Conservation (phyloP, 495 filamentous ascomycete genomes). For the Daldinia childiae region DNA sequence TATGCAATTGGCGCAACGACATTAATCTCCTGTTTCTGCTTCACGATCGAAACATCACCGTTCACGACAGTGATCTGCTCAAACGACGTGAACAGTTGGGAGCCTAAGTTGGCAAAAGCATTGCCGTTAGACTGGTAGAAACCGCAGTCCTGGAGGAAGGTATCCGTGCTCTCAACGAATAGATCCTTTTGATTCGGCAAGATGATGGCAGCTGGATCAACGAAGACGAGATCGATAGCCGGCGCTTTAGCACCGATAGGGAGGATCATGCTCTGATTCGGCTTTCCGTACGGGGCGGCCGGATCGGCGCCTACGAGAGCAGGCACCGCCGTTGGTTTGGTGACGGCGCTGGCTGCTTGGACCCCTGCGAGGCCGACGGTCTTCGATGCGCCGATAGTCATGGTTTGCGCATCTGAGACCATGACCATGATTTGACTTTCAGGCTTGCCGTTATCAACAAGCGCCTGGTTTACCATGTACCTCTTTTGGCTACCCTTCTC, state of each 20-base stretch:
- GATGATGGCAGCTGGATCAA: slow-evolving; percentile 52
- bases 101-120: slow-evolving; percentile 34
- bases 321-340: slow-evolving; percentile 27
- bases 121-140: slow-evolving; percentile 38
- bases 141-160: slow-evolving; percentile 47
- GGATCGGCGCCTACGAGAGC: slow-evolving; percentile 32
- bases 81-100: slow-evolving; percentile 31
- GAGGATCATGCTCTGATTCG: slow-evolving; percentile 46
- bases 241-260: slow-evolving; percentile 44
- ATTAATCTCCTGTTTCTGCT: slow-evolving; percentile 29
- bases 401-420: slow-evolving; percentile 46
- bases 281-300: slow-evolving; percentile 39
- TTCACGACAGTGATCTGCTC: slow-evolving; percentile 32
- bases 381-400: slow-evolving; percentile 47
- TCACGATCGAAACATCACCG: slow-evolving; percentile 27
- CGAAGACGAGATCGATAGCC: slow-evolving; percentile 44
- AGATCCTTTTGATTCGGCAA: slow-evolving; percentile 37
- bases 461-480: slow-evolving; percentile 49
- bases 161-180: slow-evolving; percentile 46
- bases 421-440: slow-evolving; percentile 47
- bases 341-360: slow-evolving; percentile 24
- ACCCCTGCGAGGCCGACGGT: slow-evolving; percentile 37
- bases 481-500: slow-evolving; percentile 39
- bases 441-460: slow-evolving; percentile 49
- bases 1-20: slow-evolving; percentile 5